Conservation (phyloP, 179 eudicot genomes). For the Beta lomatogona region DNA sequence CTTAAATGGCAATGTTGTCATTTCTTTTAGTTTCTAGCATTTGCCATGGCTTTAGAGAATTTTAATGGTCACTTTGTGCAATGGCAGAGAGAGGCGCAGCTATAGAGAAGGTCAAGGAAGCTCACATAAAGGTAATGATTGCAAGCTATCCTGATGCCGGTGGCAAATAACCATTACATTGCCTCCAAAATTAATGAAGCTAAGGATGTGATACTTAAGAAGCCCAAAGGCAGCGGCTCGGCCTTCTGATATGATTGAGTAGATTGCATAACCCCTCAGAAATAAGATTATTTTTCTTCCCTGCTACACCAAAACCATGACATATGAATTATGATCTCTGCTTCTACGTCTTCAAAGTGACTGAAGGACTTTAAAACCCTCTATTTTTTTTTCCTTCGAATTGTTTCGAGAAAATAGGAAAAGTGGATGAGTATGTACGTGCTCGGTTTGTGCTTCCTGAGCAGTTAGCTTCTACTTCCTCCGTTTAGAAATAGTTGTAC, state of each 20-base stretch:
- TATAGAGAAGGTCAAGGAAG: slow-evolving; percentile 64
- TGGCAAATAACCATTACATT: too few relatives aligned
- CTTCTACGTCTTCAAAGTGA: not conserved
- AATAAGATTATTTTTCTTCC: not conserved
- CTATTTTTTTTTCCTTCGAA: not conserved
- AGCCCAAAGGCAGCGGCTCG: too few relatives aligned
- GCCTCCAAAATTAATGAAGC: too few relatives aligned
- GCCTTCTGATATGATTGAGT: slow-evolving; percentile 28
- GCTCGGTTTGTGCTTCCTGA: not conserved
- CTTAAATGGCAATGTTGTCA: not conserved
- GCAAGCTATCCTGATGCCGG: too few relatives aligned
- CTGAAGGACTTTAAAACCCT: not conserved
- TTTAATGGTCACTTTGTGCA: not conserved
- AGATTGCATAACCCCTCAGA: not conserved
- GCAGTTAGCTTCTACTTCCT: not conserved
- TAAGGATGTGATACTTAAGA: too few relatives aligned
- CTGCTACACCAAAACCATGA: not conserved
- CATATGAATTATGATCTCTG: not conserved
- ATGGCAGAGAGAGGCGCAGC: slow-evolving; percentile 61
- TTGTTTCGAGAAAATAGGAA: not conserved
- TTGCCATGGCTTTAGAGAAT: not conserved
- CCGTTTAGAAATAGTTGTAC: too few relatives aligned
- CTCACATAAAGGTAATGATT: too few relatives aligned
- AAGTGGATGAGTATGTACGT: not conserved
- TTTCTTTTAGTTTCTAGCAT: not conserved